Conservation (phyloP, 2,329 filamentous ascomycete genomes). For the Volutella citrinella region DNA sequence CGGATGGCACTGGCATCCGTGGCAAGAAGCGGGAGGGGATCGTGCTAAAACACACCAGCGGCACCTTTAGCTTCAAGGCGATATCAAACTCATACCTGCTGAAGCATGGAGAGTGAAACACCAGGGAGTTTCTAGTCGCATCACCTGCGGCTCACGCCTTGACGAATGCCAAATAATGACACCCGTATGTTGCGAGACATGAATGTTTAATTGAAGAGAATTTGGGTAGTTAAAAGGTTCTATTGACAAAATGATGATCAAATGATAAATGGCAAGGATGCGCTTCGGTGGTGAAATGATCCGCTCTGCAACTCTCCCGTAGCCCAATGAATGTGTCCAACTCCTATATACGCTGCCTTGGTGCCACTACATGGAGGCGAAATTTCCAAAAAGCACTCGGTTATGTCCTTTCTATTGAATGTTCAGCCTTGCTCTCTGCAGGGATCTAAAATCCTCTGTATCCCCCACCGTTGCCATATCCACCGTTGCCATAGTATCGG, state of each 20-base stretch:
- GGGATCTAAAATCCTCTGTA: conserved; percentile 26
- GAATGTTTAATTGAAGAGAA: too few species aligned
- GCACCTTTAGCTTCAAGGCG: conserved; percentile 21
- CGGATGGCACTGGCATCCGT: conserved; percentile 19
- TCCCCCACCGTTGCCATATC: conserved; percentile 21
- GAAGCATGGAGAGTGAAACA: conserved; percentile 19
- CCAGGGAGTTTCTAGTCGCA: too few species aligned
- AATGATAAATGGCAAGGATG: too few species aligned
- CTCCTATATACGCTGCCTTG: too few species aligned
- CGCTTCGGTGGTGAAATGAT: conserved; percentile 26
- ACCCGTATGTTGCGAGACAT: too few species aligned
- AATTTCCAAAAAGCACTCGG: too few species aligned
- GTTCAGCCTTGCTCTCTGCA: too few species aligned
- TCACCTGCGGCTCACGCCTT: too few species aligned
- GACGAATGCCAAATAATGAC: too few species aligned
- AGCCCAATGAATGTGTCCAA: conserved; percentile 14
- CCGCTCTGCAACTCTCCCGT: conserved; percentile 13
- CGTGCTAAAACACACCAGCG: conserved; percentile 20
- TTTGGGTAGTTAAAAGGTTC: conserved; percentile 28
- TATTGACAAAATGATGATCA: conserved; percentile 27
- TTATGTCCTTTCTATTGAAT: too few species aligned
- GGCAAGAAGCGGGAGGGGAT: conserved; percentile 23
- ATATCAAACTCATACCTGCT: conserved; percentile 27
- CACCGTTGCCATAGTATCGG: conserved; percentile 10
- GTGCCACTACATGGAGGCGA: too few species aligned